These are phyloP conservation scores for Edaphochlamys debaryana DNA, from an alignment of 139 green algal species.

Conservation along the genomic window DNA sequence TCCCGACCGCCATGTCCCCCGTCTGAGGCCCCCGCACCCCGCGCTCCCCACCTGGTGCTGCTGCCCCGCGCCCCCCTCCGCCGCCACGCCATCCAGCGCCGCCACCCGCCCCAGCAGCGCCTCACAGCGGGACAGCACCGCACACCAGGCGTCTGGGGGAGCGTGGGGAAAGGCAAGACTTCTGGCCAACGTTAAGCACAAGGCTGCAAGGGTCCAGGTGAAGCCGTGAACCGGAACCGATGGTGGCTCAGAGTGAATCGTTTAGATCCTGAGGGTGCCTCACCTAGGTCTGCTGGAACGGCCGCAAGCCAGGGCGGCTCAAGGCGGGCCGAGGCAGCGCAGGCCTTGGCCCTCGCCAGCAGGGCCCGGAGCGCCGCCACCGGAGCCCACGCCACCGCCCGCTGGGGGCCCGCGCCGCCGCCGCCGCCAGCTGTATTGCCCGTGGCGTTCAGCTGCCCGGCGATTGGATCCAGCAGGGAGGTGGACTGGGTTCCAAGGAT, in stretches of 20 bases:
- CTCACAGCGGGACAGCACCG: slow-evolving; percentile 4
- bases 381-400: slow-evolving; percentile 27
- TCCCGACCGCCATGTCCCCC: too few relatives aligned
- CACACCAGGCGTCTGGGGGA: background rate
- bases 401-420: background rate
- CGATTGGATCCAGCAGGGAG: too few relatives aligned
- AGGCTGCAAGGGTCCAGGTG: too few relatives aligned
- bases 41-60: too few relatives aligned
- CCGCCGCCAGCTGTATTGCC: slow-evolving; percentile 3
- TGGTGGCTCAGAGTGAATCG: too few relatives aligned
- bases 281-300: slow-evolving; percentile 3
- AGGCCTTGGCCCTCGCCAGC: slow-evolving; percentile 2
- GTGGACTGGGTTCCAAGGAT: too few relatives aligned
- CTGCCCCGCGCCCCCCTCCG: too few relatives aligned
- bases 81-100: slow-evolving; percentile 18
- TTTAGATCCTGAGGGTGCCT: too few relatives aligned
- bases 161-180: background rate
- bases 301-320: slow-evolving; percentile 12
- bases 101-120: slow-evolving; percentile 8
- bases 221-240: too few relatives aligned
- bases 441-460: too few relatives aligned
- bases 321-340: background rate
- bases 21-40: too few relatives aligned
- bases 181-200: too few relatives aligned
- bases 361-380: slow-evolving; percentile 20